These are phyloP conservation scores for Symbiodinium natans DNA, from an alignment of 73 alveolate genomes.

Conservation along the genomic window DNA sequence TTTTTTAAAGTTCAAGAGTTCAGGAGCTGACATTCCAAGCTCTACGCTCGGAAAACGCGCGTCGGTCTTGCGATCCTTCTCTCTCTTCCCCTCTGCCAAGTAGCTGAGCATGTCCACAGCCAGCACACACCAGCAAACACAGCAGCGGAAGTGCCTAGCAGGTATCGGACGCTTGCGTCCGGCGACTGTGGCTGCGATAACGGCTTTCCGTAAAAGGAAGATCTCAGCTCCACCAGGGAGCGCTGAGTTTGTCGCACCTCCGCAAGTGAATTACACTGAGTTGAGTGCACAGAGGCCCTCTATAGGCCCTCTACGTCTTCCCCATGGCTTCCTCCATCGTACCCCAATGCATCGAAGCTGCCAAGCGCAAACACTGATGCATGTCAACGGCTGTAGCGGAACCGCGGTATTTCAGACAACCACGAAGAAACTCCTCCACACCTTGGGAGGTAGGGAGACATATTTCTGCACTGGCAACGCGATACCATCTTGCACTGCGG, in stretches of 20 bases:
- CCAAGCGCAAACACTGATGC: constrained; percentile 57
- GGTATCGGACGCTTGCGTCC: background rate
- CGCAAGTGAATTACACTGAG: background rate
- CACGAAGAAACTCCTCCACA: constrained; percentile 60
- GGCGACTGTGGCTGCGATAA: background rate
- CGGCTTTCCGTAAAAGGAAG: background rate
- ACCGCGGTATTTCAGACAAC: constrained; percentile 44
- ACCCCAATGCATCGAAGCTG: background rate
- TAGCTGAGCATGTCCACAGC: too few relatives aligned
- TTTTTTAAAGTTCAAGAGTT: too few relatives aligned
- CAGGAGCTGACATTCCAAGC: too few relatives aligned
- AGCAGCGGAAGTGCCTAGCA: too few relatives aligned
- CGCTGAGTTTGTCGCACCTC: constrained; percentile 36
- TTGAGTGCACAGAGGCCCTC: background rate
- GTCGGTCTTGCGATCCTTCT: too few relatives aligned
- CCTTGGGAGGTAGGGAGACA: background rate
- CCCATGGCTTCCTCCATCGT: too few relatives aligned
- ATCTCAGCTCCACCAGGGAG: constrained; percentile 26
- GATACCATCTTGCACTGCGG: background rate
- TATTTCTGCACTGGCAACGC: background rate
- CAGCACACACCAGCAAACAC: too few relatives aligned
- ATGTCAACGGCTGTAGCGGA: constrained; percentile 52
- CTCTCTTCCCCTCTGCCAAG: too few relatives aligned
- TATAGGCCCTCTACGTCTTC: too few relatives aligned
- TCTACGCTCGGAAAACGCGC: too few relatives aligned